Evolutionary conservation across 176 grass and related monocot genomes (phyloP), one percentile per base, ranked within the genome.

Genomic region (Musa itinerans): DNA sequence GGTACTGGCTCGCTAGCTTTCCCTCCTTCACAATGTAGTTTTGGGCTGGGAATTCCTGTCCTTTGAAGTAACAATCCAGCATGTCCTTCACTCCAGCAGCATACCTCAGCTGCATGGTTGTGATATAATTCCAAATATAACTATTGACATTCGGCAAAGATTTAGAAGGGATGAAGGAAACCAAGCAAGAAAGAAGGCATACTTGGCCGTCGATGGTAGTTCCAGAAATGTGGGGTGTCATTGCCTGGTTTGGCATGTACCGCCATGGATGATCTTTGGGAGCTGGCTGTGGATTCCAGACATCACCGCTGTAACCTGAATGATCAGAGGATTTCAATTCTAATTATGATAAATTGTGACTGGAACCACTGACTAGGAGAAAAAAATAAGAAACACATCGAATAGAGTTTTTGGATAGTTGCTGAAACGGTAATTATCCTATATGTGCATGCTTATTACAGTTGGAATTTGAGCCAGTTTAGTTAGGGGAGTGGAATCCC

Each of bases 21-120:
- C 90, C 94, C 79, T 90, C 88, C 83, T 91, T 98, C 10, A 98
- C 94, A 57, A 98, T 98, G 74, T 98, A 98, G 73, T 98, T 83
- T 24, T 98, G 84, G 56, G 19, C 76, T 0, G 88, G 86, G 80
- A 98, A 98, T 64, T 93, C 94, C 63, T 91, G 80, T 11, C 94
- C 90, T 68, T 98, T 98, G 88, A 98, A 98, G 78, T 91, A 91
- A 54, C 78, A 78, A 63, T 93, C 86, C 66, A 98, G 80, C 88
- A 91, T 98, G 73, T 98, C 94, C 69, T 87, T 98, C 2, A 83
- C 80, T 34, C 94, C 94, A 24, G 84, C 90, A 0, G 90, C 90
- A 3, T 90, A 89, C 69, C 87, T 88, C 78, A 98, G 83, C 90
- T 91, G 84, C 59, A 82, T 1, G 29, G 73, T 23, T 69, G 69